Conservation (phyloP, 108 stramenopile genomes). For the Nannochloropsis granulata region DNA sequence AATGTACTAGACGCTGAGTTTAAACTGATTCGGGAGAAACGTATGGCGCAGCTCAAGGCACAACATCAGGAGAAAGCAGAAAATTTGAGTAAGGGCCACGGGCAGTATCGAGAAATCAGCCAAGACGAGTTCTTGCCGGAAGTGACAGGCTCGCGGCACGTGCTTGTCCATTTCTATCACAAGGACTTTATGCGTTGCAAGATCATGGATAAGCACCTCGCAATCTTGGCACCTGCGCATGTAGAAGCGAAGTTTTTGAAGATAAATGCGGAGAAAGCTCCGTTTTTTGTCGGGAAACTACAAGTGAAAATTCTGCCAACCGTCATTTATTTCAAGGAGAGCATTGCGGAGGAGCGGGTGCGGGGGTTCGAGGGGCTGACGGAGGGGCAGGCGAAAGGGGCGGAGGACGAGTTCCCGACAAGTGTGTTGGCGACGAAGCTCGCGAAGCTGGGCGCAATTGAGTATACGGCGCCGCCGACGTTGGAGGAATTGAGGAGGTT, state of each 20-base stretch:
- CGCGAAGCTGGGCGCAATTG: not conserved
- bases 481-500: not conserved
- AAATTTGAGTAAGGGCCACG: constrained; percentile 80
- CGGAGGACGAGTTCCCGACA: constrained; percentile 38
- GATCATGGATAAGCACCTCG: constrained; percentile 87
- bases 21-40: constrained; percentile 53
- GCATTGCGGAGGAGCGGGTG: constrained; percentile 25
- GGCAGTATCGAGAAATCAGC: constrained; percentile 70
- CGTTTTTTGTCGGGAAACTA: constrained; percentile 87
- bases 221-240: constrained; percentile 52
- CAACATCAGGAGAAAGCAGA: constrained; percentile 42
- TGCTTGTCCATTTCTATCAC: constrained; percentile 84
- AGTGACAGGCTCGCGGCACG: constrained; percentile 28
- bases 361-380: constrained; percentile 32
- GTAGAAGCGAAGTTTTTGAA: constrained; percentile 71
- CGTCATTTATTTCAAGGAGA: constrained; percentile 57
- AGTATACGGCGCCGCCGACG: not conserved
- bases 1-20: constrained; percentile 24
- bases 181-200: constrained; percentile 73
- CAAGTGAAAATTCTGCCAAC: constrained; percentile 54
- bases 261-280: constrained; percentile 84
- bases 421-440: constrained; percentile 12
- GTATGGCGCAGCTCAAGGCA: constrained; percentile 57
- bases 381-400: constrained; percentile 11
- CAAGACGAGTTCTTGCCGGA: constrained; percentile 93